Conservation (phyloP, 2,329 filamentous ascomycete species). For the Rhynchosporium graminicola region DNA sequence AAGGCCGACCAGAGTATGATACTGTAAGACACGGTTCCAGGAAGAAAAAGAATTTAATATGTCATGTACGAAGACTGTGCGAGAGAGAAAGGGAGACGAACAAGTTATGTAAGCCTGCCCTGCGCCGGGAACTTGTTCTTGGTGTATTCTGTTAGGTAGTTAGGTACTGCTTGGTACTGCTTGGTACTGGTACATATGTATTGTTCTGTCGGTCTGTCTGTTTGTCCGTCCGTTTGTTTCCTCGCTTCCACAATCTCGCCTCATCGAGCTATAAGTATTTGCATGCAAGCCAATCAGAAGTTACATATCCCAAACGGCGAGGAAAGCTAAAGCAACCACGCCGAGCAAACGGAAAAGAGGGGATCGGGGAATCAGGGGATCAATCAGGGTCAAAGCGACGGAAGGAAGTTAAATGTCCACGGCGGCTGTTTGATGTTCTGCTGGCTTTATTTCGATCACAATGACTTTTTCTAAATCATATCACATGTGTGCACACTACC, state of each 20-base stretch:
- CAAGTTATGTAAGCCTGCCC: background rate
- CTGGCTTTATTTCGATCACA: constrained; percentile 5
- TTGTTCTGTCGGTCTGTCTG: too few relatives aligned
- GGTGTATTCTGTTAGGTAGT: background rate
- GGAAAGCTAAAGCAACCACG: constrained; percentile 6
- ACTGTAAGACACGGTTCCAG: too few relatives aligned
- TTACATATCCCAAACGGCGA: background rate
- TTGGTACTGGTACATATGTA: too few relatives aligned
- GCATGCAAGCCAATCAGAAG: constrained; percentile 3
- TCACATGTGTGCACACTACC: background rate
- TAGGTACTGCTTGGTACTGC: too few relatives aligned
- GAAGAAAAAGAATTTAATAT: too few relatives aligned
- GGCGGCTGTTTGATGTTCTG: constrained; percentile 8
- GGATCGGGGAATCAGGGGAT: background rate
- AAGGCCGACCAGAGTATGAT: too few relatives aligned
- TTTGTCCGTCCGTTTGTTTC: background rate
- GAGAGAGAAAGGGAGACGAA: too few relatives aligned
- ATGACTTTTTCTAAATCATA: background rate
- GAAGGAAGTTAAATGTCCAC: background rate
- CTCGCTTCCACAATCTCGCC: background rate
- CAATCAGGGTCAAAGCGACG: constrained; percentile 4
- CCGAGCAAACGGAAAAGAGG: constrained; percentile 7
- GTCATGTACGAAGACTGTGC: too few relatives aligned
- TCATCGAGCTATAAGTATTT: background rate
- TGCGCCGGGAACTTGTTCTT: constrained; percentile 1